Conservation (phyloP, 352 stramenopile species). For the Globisporangium rhizosaccharum region DNA sequence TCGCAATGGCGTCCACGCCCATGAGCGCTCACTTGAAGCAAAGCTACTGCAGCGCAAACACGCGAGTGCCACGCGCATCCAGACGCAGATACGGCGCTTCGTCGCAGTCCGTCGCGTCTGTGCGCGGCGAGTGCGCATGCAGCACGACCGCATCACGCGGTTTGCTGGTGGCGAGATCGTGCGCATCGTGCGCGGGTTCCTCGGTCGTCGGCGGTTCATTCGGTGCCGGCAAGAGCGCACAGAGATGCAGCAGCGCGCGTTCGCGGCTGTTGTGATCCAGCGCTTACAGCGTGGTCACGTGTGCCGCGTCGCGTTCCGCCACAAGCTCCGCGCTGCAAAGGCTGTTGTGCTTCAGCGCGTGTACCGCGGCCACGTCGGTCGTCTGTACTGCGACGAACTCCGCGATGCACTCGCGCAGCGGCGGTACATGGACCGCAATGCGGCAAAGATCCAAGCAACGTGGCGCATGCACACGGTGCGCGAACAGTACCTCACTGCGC, state of each 20-base stretch:
- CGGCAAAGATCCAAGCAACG: conserved; percentile 81
- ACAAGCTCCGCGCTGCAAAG: conserved; percentile 38
- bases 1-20: conserved; percentile 34
- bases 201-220: conserved; percentile 49
- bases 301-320: conserved; percentile 41
- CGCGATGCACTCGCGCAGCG: conserved; percentile 35
- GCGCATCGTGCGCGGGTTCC: conserved; percentile 46
- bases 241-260: conserved; percentile 16
- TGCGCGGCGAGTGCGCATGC: conserved; percentile 26
- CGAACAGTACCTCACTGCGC: conserved; percentile 55
- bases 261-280: conserved; percentile 51
- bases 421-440: conserved; percentile 44
- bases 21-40: conserved; percentile 42
- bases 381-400: conserved; percentile 30
- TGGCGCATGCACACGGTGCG: conserved; percentile 83
- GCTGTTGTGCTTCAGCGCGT: conserved; percentile 57
- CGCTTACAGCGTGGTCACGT: conserved; percentile 58
- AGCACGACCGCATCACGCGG: conserved; percentile 34
- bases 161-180: conserved; percentile 64
- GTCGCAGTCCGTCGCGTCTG: conserved; percentile 33
- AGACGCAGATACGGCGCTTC: conserved; percentile 50
- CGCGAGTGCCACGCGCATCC: conserved; percentile 39
- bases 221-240: conserved; percentile 17
- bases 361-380: conserved; percentile 61
- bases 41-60: conserved; percentile 45